phyloP scores from a whole-genome alignment of 1,284 basidiomycete species.

The Porogramme epimiltina region DNA sequence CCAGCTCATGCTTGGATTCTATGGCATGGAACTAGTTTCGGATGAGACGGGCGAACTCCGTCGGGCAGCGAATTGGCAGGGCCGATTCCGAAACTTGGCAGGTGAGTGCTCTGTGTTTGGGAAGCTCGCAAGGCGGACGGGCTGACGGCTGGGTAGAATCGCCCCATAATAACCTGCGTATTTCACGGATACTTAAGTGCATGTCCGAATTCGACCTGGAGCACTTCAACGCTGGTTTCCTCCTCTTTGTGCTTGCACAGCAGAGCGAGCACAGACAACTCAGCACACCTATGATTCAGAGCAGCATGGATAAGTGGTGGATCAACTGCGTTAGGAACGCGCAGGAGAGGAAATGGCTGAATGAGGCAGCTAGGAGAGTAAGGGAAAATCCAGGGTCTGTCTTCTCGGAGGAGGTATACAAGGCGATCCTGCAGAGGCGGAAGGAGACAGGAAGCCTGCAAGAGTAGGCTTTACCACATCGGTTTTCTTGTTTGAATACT shows the following conservation, averaged over 20 bases:
- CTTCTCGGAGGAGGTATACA: slow-evolving; percentile 63
- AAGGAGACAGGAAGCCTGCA: slow-evolving; percentile 31
- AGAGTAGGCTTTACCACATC: not conserved
- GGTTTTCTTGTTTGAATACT: no score
- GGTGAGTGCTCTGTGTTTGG: slow-evolving; percentile 45
- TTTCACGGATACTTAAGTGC: slow-evolving; percentile 78
- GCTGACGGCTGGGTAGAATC: slow-evolving; percentile 51
- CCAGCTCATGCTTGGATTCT: slow-evolving; percentile 73
- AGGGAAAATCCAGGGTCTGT: slow-evolving; percentile 41
- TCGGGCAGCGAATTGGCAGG: slow-evolving; percentile 52
- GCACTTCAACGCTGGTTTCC: slow-evolving; percentile 62
- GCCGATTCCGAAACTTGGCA: slow-evolving; percentile 64
- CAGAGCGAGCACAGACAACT: slow-evolving; percentile 63
- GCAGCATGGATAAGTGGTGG: slow-evolving; percentile 81
- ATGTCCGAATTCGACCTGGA: slow-evolving; percentile 71
- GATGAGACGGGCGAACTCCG: slow-evolving; percentile 52
- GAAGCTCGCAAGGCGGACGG: not conserved
- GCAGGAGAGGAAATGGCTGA: slow-evolving; percentile 58
- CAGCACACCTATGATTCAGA: slow-evolving; percentile 46
- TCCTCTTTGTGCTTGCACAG: slow-evolving; percentile 70
- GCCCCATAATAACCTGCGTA: slow-evolving; percentile 75
- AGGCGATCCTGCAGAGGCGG: slow-evolving; percentile 45
- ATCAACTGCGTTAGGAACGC: slow-evolving; percentile 68
- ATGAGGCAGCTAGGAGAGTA: slow-evolving; percentile 48
- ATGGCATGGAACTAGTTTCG: slow-evolving; percentile 65